Base-by-base conservation (phyloP, 495 filamentous ascomycete genomes). In the Daldinia loculata region DNA sequence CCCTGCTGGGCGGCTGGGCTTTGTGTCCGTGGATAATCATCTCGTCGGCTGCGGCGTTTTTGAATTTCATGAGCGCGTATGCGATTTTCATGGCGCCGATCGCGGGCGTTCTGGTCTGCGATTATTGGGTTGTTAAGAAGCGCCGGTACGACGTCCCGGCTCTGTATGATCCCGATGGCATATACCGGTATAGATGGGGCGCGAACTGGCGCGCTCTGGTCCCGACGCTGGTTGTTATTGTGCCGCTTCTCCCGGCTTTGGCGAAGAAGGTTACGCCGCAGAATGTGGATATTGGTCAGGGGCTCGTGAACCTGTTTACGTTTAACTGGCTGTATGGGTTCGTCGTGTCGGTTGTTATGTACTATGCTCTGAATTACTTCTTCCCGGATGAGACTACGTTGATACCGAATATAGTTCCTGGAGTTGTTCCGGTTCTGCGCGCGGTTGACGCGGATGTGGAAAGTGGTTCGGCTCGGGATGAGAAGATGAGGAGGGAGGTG, bases 21-120 rank as follows among this genome's bases (percentile, higher is more conserved):
- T 81, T 90, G 59, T 87, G 87, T 2, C 87, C 87, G 1, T 90
- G 88, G 88, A 88, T 87, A 70, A 89, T 90, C 75, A 80, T 89
- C 48, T 82, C 78, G 30, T 84, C 81, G 0, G 88, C 88, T 6
- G 80, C 78, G 7, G 84, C 82, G 32, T 87, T 90, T 60, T 77
- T 90, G 1, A 85, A 75, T 45, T 90, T 90, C 78, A 88, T 90
- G 87, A 69, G 69, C 45, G 76, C 75, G 52, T 78, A 80, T 7
- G 80, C 77, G 22, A 78, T 83, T 45, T 83, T 83, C 75, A 79
- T 84, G 67, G 80, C 81, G 15, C 82, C 82, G 2, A 79, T 85
- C 30, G 80, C 83, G 6, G 83, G 78, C 7, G 80, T 86, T 57
- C 70, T 84, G 19, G 76, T 75, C 55, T 75, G 74, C 27, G 85